These are phyloP conservation scores for Sordariomycetes sp. DNA, from an alignment of 2,329 filamentous ascomycete species.

Conservation along the genomic window DNA sequence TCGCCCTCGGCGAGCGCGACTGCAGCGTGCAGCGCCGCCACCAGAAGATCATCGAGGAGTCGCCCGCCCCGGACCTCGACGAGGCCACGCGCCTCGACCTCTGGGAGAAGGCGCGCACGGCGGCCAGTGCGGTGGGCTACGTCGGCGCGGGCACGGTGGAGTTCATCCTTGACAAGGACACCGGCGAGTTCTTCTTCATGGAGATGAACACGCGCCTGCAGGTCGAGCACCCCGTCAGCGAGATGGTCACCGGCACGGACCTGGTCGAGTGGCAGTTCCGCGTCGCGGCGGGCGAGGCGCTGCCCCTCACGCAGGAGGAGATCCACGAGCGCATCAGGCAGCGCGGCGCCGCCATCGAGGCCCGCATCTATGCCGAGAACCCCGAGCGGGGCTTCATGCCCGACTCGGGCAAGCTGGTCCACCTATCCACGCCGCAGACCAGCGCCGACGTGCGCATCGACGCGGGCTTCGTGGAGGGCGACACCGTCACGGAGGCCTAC, in stretches of 20 bases:
- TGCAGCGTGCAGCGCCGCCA: slow-evolving; percentile 81
- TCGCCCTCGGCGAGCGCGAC: slow-evolving; percentile 79
- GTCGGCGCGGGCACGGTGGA: slow-evolving; percentile 85
- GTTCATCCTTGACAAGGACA: slow-evolving; percentile 78
- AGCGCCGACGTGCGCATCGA: slow-evolving; percentile 77
- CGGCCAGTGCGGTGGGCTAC: slow-evolving; percentile 69
- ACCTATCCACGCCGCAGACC: slow-evolving; percentile 63
- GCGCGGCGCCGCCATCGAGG: slow-evolving; percentile 84
- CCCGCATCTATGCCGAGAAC: slow-evolving; percentile 92
- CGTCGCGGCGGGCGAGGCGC: slow-evolving; percentile 47
- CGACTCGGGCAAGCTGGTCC: slow-evolving; percentile 79
- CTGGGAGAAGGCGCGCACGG: slow-evolving; percentile 55
- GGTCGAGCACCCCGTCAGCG: slow-evolving; percentile 89
- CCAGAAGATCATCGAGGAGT: slow-evolving; percentile 87
- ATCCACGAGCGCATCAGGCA: slow-evolving; percentile 66
- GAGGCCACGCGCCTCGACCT: slow-evolving; percentile 47
- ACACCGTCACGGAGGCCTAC: slow-evolving; percentile 88
- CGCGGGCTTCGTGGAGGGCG: slow-evolving; percentile 82
- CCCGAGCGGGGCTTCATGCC: slow-evolving; percentile 87
- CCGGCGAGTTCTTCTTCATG: slow-evolving; percentile 72
- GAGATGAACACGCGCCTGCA: slow-evolving; percentile 84
- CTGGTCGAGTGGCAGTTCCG: slow-evolving; percentile 96
- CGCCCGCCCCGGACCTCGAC: slow-evolving; percentile 61
- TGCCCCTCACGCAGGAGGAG: slow-evolving; percentile 44
- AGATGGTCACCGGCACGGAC: slow-evolving; percentile 57